Conservation (phyloP, 169 alveolate genomes). For the Miamiensis avidus region DNA sequence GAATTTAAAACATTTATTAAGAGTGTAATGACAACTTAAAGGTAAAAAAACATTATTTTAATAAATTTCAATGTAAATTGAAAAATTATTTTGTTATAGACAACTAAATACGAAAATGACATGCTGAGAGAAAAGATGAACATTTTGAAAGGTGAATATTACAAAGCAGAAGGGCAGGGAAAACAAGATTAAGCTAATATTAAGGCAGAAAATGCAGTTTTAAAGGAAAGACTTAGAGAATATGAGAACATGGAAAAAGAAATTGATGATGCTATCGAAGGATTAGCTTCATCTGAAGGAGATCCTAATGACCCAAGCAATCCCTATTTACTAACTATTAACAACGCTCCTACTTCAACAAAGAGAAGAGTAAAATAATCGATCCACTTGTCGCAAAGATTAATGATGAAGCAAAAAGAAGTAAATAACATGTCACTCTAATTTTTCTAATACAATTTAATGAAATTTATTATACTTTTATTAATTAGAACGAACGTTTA, state of each 20-base stretch:
- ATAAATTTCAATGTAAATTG: not conserved
- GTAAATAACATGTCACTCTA: too few species aligned
- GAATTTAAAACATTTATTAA: conserved; percentile 69
- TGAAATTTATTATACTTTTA: too few species aligned
- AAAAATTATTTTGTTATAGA: not conserved
- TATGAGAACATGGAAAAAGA: conserved; percentile 80
- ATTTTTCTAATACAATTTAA: too few species aligned
- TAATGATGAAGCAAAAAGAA: conserved; percentile 64
- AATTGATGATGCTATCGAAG: conserved; percentile 76
- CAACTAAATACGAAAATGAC: conserved; percentile 64
- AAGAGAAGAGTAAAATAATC: conserved; percentile 75
- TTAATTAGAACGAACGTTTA: not conserved
- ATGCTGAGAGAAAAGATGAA: conserved; percentile 63
- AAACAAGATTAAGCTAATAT: conserved; percentile 62
- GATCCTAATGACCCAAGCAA: conserved; percentile 47
- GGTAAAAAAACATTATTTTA: conserved; percentile 33
- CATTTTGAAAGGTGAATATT: conserved; percentile 70
- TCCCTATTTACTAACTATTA: conserved; percentile 49
- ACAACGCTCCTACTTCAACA: conserved; percentile 74
- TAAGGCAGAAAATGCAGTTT: conserved; percentile 71
- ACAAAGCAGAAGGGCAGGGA: conserved; percentile 62
- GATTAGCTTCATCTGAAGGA: conserved; percentile 50
- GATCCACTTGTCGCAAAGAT: conserved; percentile 66
- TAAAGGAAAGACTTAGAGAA: conserved; percentile 67
- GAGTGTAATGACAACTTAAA: conserved; percentile 63